Evolutionary conservation across 345 rosid genomes (phyloP).

Genomic region (Ceriops decandra): DNA sequence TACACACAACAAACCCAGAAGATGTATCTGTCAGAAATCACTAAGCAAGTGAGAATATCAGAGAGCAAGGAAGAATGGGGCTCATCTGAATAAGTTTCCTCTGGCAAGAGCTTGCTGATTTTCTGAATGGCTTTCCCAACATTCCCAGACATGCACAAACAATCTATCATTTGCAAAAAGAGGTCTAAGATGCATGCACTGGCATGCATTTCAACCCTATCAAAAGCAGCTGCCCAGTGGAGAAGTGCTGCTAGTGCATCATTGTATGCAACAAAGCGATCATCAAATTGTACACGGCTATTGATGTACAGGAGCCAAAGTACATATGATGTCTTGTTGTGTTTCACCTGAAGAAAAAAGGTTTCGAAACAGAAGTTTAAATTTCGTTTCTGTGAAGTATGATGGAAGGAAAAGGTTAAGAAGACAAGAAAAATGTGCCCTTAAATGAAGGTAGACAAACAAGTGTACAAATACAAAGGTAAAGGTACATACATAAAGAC

Average conservation of each 20-base stretch:
- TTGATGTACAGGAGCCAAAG: constrained; percentile 90
- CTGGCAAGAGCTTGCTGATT: constrained; percentile 39
- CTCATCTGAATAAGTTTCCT: constrained; percentile 52
- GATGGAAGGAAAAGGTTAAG: neutral
- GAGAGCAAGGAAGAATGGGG: constrained; percentile 56
- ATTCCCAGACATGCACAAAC: constrained; percentile 73
- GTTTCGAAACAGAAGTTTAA: constrained; percentile 39
- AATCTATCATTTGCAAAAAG: constrained; percentile 83
- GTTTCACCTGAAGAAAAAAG: constrained; percentile 58
- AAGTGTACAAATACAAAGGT: neutral
- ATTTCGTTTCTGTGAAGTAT: constrained; percentile 6
- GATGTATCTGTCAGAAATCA: constrained; percentile 84
- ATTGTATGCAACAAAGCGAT: constrained; percentile 66
- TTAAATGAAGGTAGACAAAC: neutral
- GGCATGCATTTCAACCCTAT: constrained; percentile 36
- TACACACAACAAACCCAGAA: constrained; percentile 99
- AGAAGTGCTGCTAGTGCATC: constrained; percentile 64
- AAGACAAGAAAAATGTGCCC: neutral
- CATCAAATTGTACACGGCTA: constrained; percentile 63
- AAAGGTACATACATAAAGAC: neutral
- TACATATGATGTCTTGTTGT: constrained; percentile 60
- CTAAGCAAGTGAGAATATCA: constrained; percentile 79
- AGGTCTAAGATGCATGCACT: constrained; percentile 87
- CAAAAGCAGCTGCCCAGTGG: constrained; percentile 39
- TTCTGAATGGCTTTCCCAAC: constrained; percentile 56